Conservation (phyloP, 116 monocot genomes). For the Phalaenopsis hybrid region DNA sequence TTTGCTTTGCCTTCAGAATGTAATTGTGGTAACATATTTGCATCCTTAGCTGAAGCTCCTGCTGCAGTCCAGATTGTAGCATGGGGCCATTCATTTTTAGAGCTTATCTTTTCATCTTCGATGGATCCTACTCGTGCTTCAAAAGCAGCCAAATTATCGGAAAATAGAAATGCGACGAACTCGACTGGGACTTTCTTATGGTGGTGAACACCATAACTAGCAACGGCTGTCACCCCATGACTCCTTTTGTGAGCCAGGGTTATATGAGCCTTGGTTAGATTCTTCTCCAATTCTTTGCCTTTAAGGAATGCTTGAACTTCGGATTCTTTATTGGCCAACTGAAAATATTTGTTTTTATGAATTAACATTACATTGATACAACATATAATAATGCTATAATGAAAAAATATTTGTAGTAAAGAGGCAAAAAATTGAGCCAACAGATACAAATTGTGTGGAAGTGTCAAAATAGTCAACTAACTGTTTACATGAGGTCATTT, state of each 20-base stretch:
- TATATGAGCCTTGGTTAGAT: slow-evolving; percentile 60
- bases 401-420: too few relatives aligned
- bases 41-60: slow-evolving; percentile 61
- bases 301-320: slow-evolving; percentile 22
- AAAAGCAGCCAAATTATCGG: slow-evolving; percentile 70
- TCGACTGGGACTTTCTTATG: slow-evolving; percentile 59
- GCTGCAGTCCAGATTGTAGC: slow-evolving; percentile 71
- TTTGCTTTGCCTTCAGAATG: slow-evolving; percentile 64
- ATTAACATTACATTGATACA: too few relatives aligned
- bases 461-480: too few relatives aligned
- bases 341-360: too few relatives aligned
- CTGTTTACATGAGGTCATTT: too few relatives aligned
- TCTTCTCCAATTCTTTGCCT: slow-evolving; percentile 36
- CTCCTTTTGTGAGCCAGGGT: slow-evolving; percentile 93
- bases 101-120: slow-evolving; percentile 50
- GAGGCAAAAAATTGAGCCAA: too few relatives aligned
- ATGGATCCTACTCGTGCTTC: slow-evolving; percentile 60
- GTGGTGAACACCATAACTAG: slow-evolving; percentile 53
- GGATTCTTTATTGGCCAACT: too few relatives aligned
- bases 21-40: slow-evolving; percentile 56
- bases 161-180: slow-evolving; percentile 60
- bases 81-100: slow-evolving; percentile 91
- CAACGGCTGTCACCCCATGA: slow-evolving; percentile 78
- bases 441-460: too few relatives aligned
- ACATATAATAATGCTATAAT: too few relatives aligned